Base-by-base conservation (phyloP, 768 basidiomycete genomes). In the Candolleomyces aberdarensis region DNA sequence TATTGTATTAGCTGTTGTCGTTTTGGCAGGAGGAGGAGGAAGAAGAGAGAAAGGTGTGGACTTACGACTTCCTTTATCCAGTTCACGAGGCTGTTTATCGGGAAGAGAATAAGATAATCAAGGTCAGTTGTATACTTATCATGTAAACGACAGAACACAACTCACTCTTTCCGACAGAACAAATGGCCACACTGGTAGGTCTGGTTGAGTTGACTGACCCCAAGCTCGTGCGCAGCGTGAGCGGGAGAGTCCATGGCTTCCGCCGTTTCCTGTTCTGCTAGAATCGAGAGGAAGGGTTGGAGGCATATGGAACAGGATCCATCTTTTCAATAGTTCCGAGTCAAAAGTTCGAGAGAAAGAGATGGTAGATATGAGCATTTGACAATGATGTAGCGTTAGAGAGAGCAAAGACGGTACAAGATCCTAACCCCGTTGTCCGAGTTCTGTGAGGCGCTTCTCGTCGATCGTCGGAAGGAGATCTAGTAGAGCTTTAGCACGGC, bases 161-260 rank as follows among this genome's bases (percentile, higher is more conserved):
- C 48, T 55, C 53, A 49, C 48, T 55, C 53, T 40, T 20, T 55
- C 3, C 53, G 53, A 36, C 53, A 55, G 53, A 55, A 55, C 1
- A 55, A 13, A 22, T 55, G 53, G 1, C 36, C 53, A 20, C 53
- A 55, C 83, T 22, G 32, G 56, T 32, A 59, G 20, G 3, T 40
- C 36, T 20, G 32, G 32, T 29, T 31, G 8, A 94, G 73, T 64
- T 77, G 82, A 20, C 89, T 90, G 20, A 92, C 84, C 3, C 92
- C 92, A 0, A 89, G 71, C 41, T 85, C 80, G 63, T 91, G 87
- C n/a, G 77, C 64, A 15, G 89, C 82, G 62, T 88, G 82, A 9
- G 90, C 88, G 4, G 91, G 89, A 1, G 90, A 89, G 66, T 92
- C 90, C 86, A 92, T 88, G 7, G 80, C 91, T 22, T 75, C 66